Conservation (phyloP, 257 asterid genomes). For the Fraxinus cuspidata region DNA sequence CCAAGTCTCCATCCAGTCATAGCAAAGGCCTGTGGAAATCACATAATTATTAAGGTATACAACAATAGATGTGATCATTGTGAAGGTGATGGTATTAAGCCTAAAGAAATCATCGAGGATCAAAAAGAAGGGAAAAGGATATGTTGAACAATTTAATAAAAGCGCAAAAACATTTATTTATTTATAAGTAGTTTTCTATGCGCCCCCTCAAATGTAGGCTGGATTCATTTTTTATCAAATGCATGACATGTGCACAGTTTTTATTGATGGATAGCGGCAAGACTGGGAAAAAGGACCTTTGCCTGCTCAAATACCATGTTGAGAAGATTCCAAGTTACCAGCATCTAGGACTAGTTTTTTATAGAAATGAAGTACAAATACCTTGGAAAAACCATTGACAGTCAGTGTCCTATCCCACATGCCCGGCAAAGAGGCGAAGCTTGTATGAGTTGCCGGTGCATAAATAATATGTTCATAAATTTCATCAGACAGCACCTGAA, state of each 20-base stretch:
- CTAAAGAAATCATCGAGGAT: neutral
- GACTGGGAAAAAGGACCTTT: neutral
- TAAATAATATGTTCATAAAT: conserved; percentile 92
- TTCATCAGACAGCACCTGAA: conserved; percentile 91
- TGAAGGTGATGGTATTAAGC: neutral
- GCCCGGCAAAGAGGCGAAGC: conserved; percentile 94
- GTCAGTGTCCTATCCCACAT: conserved; percentile 98
- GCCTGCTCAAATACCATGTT: neutral
- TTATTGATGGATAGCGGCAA: neutral
- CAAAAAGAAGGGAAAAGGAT: neutral
- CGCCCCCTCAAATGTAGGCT: neutral
- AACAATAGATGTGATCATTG: neutral
- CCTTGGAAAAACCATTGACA: conserved; percentile 96
- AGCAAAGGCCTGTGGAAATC: conserved; percentile 67
- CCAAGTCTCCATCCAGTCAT: conserved; percentile 99
- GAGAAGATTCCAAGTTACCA: neutral
- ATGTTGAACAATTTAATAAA: neutral
- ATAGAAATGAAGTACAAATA: conserved; percentile 27
- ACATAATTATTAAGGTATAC: conserved; percentile 17
- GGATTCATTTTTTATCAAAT: neutral
- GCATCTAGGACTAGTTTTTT: neutral
- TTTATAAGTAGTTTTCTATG: neutral
- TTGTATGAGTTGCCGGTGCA: conserved; percentile 90
- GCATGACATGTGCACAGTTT: neutral
- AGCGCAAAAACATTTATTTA: neutral